These are phyloP conservation scores for Cercospora sp. DNA, from an alignment of 2,329 filamentous ascomycete species.

Conservation along the genomic window DNA sequence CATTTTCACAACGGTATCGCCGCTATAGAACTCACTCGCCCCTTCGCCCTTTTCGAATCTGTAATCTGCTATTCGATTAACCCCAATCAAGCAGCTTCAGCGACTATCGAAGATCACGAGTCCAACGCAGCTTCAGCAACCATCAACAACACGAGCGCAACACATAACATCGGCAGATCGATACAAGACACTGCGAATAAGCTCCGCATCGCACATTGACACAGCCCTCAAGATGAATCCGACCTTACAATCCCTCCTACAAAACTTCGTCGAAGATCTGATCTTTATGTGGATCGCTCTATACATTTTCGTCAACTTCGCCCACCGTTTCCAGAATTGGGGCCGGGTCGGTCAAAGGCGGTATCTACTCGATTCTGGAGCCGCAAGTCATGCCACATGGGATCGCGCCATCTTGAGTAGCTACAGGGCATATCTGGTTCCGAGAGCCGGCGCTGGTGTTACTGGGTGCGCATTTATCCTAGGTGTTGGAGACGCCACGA, in stretches of 20 bases:
- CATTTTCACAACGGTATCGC: background rate
- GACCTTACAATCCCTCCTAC: background rate
- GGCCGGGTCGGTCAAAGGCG: background rate
- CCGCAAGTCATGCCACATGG: background rate
- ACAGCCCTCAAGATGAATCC: background rate
- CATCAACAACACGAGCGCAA: background rate
- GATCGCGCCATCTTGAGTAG: background rate
- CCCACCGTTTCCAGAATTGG: background rate
- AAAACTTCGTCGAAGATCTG: background rate
- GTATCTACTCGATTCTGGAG: background rate
- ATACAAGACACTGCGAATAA: background rate
- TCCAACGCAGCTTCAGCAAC: background rate
- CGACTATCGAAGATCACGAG: background rate
- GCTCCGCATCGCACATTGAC: background rate
- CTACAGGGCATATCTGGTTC: background rate
- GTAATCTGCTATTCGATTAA: background rate
- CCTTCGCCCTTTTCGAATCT: background rate
- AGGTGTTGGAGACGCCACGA: background rate
- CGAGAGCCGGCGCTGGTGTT: background rate
- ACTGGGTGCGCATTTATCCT: background rate
- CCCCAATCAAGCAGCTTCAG: background rate
- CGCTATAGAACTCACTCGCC: background rate
- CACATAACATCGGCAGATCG: background rate
- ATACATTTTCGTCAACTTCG: background rate
- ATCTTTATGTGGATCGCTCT: background rate